A percentile compares a stretch with the other conserved stretches of the same genome.
Evolutionary conservation across 805 yeast genomes (phyloP).

Genomic region (Candida morakotiae): DNA sequence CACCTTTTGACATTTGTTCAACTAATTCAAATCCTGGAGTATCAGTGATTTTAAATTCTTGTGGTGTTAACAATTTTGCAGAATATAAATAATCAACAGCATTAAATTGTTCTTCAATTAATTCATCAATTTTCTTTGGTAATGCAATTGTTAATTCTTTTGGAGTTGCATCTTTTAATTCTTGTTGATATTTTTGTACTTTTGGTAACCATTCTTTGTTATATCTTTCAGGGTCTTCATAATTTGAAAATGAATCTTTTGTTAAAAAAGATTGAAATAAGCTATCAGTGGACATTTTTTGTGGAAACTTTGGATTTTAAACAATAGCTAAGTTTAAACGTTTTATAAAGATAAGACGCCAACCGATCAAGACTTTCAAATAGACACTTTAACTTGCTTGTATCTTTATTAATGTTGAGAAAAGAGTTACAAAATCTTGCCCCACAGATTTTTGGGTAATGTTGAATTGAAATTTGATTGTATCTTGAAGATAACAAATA

Average conservation of each 20-base stretch:
- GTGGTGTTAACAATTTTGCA: slow-evolving; percentile 26
- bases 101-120: slow-evolving; percentile 31
- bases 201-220: slow-evolving; percentile 42
- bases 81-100: slow-evolving; percentile 32
- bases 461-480: no score
- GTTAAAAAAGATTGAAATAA: slow-evolving; percentile 21
- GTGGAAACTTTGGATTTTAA: no score
- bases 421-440: no score
- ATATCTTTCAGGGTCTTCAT: slow-evolving; percentile 41
- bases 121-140: slow-evolving; percentile 29
- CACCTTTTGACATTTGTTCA: slow-evolving; percentile 28
- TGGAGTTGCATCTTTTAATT: slow-evolving; percentile 24
- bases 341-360: no score
- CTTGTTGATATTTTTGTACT: slow-evolving; percentile 34
- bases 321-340: no score
- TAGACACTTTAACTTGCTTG: no score
- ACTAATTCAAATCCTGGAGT: slow-evolving; percentile 23
- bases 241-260: slow-evolving; percentile 25
- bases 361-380: no score
- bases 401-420: no score
- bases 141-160: slow-evolving; percentile 28
- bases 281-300: background rate
- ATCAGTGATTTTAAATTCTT: slow-evolving; percentile 37
- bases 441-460: no score
- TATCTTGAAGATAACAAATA: no score